These are phyloP conservation scores for Solanum hybrid DNA, from an alignment of 305 asterid genomes.

Conservation along the genomic window DNA sequence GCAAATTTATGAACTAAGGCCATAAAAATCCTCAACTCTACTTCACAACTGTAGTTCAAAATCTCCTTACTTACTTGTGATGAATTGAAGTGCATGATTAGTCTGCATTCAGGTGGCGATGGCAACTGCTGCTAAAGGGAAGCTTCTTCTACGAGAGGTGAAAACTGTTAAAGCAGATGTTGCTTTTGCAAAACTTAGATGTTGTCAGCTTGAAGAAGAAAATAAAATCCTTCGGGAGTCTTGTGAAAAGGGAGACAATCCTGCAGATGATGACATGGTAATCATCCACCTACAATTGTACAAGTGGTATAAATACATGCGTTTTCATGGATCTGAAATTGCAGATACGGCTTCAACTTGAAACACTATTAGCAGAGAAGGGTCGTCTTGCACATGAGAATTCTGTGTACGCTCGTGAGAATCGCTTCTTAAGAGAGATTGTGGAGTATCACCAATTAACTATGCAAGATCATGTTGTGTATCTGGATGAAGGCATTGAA, in stretches of 20 bases:
- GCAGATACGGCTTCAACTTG: conserved; percentile 72
- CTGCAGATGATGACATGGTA: conserved; percentile 91
- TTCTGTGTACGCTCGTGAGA: neutral
- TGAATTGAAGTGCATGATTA: conserved; percentile 16
- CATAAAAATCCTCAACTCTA: neutral
- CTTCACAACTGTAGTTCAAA: neutral
- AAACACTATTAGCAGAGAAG: conserved; percentile 47
- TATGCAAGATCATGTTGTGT: conserved; percentile 56
- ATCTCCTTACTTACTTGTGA: neutral
- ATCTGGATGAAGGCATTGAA: conserved; percentile 64
- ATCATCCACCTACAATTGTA: neutral
- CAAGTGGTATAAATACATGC: neutral
- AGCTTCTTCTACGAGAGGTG: conserved; percentile 78
- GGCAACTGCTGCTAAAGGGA: conserved; percentile 95
- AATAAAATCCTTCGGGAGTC: conserved; percentile 68
- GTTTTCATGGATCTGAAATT: neutral
- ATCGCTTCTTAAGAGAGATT: conserved; percentile 26
- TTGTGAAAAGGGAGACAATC: conserved; percentile 60
- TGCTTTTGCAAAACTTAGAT: conserved; percentile 62
- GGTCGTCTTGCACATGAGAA: neutral
- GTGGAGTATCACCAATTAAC: conserved; percentile 81
- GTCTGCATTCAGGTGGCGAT: conserved; percentile 58
- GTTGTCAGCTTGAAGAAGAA: conserved; percentile 90
- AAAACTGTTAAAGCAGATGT: conserved; percentile 82
- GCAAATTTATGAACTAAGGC: conserved; percentile 20